Conservation (phyloP, 1,284 basidiomycete genomes). For the Cutaneotrichosporon arboriforme region DNA sequence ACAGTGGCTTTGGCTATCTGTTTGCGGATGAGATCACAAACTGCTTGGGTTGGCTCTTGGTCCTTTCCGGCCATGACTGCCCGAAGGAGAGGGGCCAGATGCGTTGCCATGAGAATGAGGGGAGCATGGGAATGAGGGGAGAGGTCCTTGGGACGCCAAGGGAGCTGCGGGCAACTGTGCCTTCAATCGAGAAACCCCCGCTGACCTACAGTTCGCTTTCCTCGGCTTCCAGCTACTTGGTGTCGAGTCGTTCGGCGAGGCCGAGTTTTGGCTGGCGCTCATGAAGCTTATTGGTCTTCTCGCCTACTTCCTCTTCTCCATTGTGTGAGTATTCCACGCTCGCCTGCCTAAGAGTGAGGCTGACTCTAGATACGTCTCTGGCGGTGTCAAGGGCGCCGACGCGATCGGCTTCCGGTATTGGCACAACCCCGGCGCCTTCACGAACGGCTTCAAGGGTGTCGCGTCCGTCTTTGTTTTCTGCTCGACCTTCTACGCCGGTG, state of each 20-base stretch:
- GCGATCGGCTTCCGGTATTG: constrained; percentile 50
- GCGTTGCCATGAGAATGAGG: too few species aligned
- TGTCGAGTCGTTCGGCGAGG: constrained; percentile 27
- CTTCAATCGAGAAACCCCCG: not conserved
- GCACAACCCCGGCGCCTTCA: constrained; percentile 50
- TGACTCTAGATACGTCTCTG: constrained; percentile 49
- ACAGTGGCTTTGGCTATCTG: too few species aligned
- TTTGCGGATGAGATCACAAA: too few species aligned
- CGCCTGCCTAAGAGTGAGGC: too few species aligned
- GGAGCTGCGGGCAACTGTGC: too few species aligned
- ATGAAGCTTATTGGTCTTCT: constrained; percentile 24
- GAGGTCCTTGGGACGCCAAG: too few species aligned
- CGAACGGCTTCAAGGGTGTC: constrained; percentile 29
- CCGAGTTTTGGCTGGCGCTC: constrained; percentile 23
- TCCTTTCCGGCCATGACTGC: too few species aligned
- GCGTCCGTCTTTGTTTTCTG: constrained; percentile 19
- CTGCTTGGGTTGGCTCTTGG: too few species aligned
- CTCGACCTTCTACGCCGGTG: constrained; percentile 23
- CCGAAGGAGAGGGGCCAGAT: too few species aligned
- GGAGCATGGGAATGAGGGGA: too few species aligned
- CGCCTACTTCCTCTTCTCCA: constrained; percentile 55
- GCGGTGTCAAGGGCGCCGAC: constrained; percentile 46
- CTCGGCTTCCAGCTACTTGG: constrained; percentile 26
- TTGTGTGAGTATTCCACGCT: constrained; percentile 63
- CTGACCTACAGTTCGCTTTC: constrained; percentile 45